A percentile compares a stretch with the other conserved stretches of the same genome.
These are phyloP conservation scores for Prorocentrum cordatum DNA, from an alignment of 169 alveolate genomes.

Conservation along the genomic window DNA sequence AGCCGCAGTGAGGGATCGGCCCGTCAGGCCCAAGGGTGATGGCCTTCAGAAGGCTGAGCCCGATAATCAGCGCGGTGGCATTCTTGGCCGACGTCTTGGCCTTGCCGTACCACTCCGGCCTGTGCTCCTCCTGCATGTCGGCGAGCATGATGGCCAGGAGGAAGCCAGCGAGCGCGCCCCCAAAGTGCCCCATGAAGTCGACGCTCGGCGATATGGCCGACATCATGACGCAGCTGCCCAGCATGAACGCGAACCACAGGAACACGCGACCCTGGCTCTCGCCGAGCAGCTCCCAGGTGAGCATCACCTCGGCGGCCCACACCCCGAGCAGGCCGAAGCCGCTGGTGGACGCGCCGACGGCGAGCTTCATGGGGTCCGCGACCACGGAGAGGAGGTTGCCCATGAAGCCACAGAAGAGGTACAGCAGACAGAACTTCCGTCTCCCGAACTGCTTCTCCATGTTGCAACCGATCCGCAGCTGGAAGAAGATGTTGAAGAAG, in stretches of 20 bases:
- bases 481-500: conserved; percentile 68
- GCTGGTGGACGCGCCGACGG: conserved; percentile 66
- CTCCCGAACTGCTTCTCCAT: conserved; percentile 53
- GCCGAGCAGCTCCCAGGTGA: too few species aligned
- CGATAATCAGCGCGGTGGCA: conserved; percentile 34
- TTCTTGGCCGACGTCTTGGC: conserved; percentile 40
- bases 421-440: conserved; percentile 8
- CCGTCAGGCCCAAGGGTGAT: too few species aligned
- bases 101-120: conserved; percentile 56
- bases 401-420: conserved; percentile 66
- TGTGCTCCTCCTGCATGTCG: conserved; percentile 66
- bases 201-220: conserved; percentile 68
- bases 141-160: conserved; percentile 54
- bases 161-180: conserved; percentile 57
- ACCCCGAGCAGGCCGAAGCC: conserved; percentile 66
- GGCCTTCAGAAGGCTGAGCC: conserved; percentile 13
- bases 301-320: conserved; percentile 69
- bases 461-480: conserved; percentile 69
- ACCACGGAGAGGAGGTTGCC: conserved; percentile 64
- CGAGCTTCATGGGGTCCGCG: too few species aligned
- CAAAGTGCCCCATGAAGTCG: conserved; percentile 68
- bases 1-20: too few species aligned
- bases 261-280: conserved; percentile 57
- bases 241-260: too few species aligned
- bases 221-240: conserved; percentile 71